Evolutionary conservation across 805 yeast species (phyloP).

Genomic region (Candida corydali): DNA sequence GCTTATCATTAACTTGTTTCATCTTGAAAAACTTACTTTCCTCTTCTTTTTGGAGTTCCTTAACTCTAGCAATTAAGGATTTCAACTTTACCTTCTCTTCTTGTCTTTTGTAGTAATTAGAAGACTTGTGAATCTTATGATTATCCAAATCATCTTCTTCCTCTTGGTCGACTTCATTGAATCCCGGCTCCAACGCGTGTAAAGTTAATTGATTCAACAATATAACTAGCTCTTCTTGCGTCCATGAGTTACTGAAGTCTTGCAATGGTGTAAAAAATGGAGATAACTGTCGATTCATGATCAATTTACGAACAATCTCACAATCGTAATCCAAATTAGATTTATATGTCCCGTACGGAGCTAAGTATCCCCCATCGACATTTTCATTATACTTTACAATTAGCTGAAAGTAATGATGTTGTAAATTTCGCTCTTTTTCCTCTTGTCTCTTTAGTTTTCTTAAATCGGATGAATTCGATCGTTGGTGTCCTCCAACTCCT

Average conservation of each 20-base stretch:
- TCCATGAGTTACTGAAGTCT: slow-evolving; percentile 71
- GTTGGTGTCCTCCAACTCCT: slow-evolving; percentile 9
- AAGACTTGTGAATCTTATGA: slow-evolving; percentile 51
- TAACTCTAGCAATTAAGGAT: slow-evolving; percentile 27
- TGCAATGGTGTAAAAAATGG: slow-evolving; percentile 91
- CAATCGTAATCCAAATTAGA: slow-evolving; percentile 72
- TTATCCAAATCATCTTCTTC: slow-evolving; percentile 61
- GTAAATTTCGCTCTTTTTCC: slow-evolving; percentile 52
- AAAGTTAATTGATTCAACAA: slow-evolving; percentile 48
- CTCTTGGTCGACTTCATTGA: slow-evolving; percentile 50
- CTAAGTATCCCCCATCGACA: slow-evolving; percentile 92
- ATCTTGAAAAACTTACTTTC: slow-evolving; percentile 31
- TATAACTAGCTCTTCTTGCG: slow-evolving; percentile 57
- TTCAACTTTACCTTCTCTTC: slow-evolving; percentile 46
- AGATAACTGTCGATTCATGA: slow-evolving; percentile 68
- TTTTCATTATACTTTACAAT: slow-evolving; percentile 60
- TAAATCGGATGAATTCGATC: slow-evolving; percentile 15
- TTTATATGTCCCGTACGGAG: slow-evolving; percentile 86
- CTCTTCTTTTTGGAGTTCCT: slow-evolving; percentile 29
- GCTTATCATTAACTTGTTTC: slow-evolving; percentile 17
- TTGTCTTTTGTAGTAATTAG: slow-evolving; percentile 43
- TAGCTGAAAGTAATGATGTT: slow-evolving; percentile 51
- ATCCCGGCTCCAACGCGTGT: slow-evolving; percentile 52
- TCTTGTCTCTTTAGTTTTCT: slow-evolving; percentile 30
- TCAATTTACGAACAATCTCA: slow-evolving; percentile 64